Base-by-base conservation (phyloP, 257 asterid genomes). In the Penstemon newberryi region DNA sequence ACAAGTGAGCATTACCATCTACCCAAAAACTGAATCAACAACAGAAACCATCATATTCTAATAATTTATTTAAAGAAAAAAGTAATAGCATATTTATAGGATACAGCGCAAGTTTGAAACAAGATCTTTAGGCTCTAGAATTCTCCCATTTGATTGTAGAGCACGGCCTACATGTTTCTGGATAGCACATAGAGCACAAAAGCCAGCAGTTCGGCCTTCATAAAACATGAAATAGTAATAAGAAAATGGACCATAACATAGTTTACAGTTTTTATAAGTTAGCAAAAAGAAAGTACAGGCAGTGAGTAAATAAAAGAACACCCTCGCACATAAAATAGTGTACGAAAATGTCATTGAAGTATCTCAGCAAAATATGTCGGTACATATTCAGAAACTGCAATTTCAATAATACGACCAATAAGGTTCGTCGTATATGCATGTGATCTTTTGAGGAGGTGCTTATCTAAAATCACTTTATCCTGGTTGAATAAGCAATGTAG, bases 141-240 rank as follows among this genome's bases (percentile, higher is more conserved):
- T 87, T 81, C 96, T 91, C 79, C 99, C 99, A 40, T 90, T 84
- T 70, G 99, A 84, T 66, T 91, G 96, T 36, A 94, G 77, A 75
- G 99, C 99, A 78, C 92, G 95, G 81, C 90, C 91, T 18, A 94
- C 97, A 55, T 94, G 99, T 63, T 79, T 91, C 83, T 94, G 99
- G 66, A 94, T 91, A 70, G 99, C 96, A 80, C 99, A 94, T 19
- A 94, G 80, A 63, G 96, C 97, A 87, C 99, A 94, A 77, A 94
- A 94, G 36, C 99, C 99, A 65, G 96, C 84, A 44, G 70, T 86
- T 12, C 83, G 96, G 57, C 99, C 99, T 94, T 78, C 86, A 86
- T 36, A 73, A 37, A 76, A 33, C 65, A 74, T 49, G 13, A 53
- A 12, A 69, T 57, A 40, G 69, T 15, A 66, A 39, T 75, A 65